Conservation (phyloP, 768 basidiomycete genomes). For the Boletus rufocinnamomeus region DNA sequence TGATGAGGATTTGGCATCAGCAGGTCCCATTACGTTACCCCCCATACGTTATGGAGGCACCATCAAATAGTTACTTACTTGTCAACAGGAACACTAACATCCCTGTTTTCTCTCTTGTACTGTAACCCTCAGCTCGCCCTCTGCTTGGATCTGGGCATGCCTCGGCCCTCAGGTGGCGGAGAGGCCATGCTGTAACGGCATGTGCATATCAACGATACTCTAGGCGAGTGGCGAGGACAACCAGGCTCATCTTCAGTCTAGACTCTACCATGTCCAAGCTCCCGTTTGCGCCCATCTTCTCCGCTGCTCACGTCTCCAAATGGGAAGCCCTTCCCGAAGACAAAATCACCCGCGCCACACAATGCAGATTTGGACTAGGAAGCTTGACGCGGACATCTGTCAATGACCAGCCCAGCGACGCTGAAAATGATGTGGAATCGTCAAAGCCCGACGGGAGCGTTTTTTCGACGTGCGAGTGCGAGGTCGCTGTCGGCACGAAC, state of each 20-base stretch:
- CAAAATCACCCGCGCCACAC: not conserved
- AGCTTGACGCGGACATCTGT: not conserved
- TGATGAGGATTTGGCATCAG: too few species aligned
- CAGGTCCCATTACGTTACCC: too few species aligned
- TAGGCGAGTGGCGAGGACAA: not conserved
- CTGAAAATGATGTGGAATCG: not conserved
- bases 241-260: not conserved
- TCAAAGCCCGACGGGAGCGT: not conserved
- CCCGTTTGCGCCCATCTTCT: conserved; percentile 31
- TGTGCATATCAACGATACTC: not conserved
- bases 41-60: too few species aligned
- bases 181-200: conserved; percentile 18
- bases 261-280: conserved; percentile 18
- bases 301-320: conserved; percentile 33
- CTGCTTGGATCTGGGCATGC: not conserved
- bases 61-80: not conserved
- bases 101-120: too few species aligned
- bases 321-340: conserved; percentile 25
- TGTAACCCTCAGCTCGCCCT: not conserved
- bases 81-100: not conserved
- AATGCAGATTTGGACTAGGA: not conserved
- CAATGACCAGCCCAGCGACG: not conserved
- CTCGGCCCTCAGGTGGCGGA: not conserved
- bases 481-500: not conserved
- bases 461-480: not conserved